Evolutionary conservation across 768 basidiomycete species (phyloP).

Genomic region (Mycena vulgaris): DNA sequence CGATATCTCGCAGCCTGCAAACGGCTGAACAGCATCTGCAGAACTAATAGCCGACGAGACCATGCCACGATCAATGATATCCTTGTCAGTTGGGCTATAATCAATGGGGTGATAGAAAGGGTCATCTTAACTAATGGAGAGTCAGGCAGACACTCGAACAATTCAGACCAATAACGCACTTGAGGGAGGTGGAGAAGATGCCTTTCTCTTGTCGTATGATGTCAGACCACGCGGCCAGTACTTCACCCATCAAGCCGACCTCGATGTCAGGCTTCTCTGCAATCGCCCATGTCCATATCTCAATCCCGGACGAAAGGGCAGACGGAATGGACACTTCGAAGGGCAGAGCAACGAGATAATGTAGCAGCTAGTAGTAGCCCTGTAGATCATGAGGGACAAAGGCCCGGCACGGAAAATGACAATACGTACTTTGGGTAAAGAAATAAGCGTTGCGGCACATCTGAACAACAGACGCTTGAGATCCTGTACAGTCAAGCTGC

Average conservation of each 20-base stretch:
- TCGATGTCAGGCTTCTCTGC: constrained; percentile 88
- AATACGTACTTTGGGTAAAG: constrained; percentile 72
- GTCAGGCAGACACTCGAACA: neutral
- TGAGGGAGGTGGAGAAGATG: constrained; percentile 84
- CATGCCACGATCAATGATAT: constrained; percentile 80
- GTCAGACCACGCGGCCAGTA: constrained; percentile 89
- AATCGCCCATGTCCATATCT: constrained; percentile 97
- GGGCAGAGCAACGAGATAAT: constrained; percentile 89
- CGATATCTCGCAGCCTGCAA: constrained; percentile 95
- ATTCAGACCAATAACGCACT: constrained; percentile 66
- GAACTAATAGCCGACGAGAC: constrained; percentile 77
- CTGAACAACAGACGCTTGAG: constrained; percentile 89
- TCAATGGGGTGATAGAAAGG: constrained; percentile 90
- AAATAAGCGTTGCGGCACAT: constrained; percentile 86
- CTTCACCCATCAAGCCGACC: constrained; percentile 87
- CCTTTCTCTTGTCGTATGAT: constrained; percentile 86
- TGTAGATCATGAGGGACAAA: constrained; percentile 46
- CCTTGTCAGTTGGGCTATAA: constrained; percentile 93
- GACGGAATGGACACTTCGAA: constrained; percentile 92
- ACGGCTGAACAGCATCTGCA: constrained; percentile 92
- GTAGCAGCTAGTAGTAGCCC: constrained; percentile 89
- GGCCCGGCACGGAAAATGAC: neutral
- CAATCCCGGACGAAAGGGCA: constrained; percentile 88
- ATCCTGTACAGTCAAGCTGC: constrained; percentile 82
- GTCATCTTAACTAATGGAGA: constrained; percentile 78